Evolutionary conservation across 768 basidiomycete species (phyloP), one percentile per base, ranked within the genome.

Genomic region (Suillus hirtellus): DNA sequence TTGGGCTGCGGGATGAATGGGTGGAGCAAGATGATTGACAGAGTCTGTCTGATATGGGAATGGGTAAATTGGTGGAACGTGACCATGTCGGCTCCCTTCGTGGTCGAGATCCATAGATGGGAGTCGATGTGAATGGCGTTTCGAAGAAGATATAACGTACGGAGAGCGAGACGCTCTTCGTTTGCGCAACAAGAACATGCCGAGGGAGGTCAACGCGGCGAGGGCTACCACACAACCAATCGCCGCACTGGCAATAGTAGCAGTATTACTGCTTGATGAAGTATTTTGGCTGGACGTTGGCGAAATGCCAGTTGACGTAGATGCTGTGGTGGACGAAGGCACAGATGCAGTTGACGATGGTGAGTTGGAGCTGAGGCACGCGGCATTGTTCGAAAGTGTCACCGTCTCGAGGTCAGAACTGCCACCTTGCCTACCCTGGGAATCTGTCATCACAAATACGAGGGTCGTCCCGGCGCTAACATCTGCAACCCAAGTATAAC

Each of bases 391-490:
- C 2, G 86, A 83, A 37, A 70, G 71, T 10, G 78, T 77, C 19
- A 90, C 86, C 6, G 66, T 71, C 64, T 71, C 67, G n/a, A 85
- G 63, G 65, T 85, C 80, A n/a, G 87, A 86, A 62, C 80, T 80
- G 21, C 89, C 89, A 56, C 90, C 89, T 61, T 80, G 78, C 52
- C 78, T 74, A 12, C 84, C 82, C 55, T 67, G 63, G 12, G 82
- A 71, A 66, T 88, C 86, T 2, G 78, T 74, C 82, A 89, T 79
- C 46, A 81, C 67, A 59, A 89, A 89, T 14, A 90, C 61, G 54
- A 89, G 71, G 3, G 79, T 78, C 2, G 87, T 90, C 5, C 86
- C 86, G 9, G 82, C 81, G 42, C 79, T 79, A 31, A 87, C 81
- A 71, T 86, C 79, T 19, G 82, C 84, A 38, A 69, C 74, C 90